Percentiles rank a stretch among this genome's conserved stretches.
phyloP scores from a whole-genome alignment of 495 filamentous ascomycete genomes.

The Aspergillus campestris region DNA sequence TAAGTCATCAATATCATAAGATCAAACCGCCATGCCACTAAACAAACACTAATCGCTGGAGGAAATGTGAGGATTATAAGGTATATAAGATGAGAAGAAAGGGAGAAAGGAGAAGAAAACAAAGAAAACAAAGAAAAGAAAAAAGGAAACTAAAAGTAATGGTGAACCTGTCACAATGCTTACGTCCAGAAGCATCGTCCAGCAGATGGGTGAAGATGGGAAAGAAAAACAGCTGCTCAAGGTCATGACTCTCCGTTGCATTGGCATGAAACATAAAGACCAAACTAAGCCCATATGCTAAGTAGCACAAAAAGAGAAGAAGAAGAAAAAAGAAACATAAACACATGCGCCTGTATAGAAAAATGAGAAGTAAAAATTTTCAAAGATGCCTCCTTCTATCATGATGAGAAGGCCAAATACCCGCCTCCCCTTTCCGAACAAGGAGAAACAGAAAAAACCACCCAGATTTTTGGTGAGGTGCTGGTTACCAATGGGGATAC shows the following conservation, averaged over 20 bases:
- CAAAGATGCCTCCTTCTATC: conserved; percentile 25
- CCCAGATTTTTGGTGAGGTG: background rate
- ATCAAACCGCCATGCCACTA: conserved; percentile 3
- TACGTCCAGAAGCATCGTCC: no score
- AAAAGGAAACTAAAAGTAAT: background rate
- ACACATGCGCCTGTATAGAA: conserved; percentile 18
- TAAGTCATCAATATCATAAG: no score
- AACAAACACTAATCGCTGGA: no score
- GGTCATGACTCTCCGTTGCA: conserved; percentile 41
- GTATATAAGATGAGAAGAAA: background rate
- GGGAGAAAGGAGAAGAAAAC: conserved; percentile 2
- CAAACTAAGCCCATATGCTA: conserved; percentile 22
- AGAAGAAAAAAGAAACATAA: conserved; percentile 8
- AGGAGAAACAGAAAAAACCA: conserved; percentile 18
- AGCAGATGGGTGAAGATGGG: conserved; percentile 7
- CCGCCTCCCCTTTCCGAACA: conserved; percentile 3
- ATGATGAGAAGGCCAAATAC: conserved; percentile 16
- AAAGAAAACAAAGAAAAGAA: conserved; percentile 3
- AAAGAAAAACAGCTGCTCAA: conserved; percentile 15
- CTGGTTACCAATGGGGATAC: no score
- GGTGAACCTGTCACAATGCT: no score
- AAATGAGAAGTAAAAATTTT: conserved; percentile 12
- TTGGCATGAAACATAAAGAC: conserved; percentile 33
- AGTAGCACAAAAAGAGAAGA: conserved; percentile 10
- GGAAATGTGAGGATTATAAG: background rate